Evolutionary conservation across 441 rosid genomes (phyloP), one percentile per base, ranked within the genome.

Genomic region (Adansonia madagascariensis): DNA sequence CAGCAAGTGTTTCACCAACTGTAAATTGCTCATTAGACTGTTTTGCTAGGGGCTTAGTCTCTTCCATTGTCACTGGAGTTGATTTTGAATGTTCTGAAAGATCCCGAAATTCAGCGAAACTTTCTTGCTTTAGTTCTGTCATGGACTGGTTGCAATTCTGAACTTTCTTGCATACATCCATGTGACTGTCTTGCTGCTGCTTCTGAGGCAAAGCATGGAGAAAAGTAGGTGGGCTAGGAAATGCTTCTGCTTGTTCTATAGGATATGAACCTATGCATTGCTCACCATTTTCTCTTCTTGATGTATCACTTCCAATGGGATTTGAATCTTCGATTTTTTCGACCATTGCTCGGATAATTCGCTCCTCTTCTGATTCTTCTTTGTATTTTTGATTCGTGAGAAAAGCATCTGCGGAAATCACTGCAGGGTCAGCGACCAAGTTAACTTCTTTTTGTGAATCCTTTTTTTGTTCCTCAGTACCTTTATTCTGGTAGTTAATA

Each of bases 391-490:
- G 35, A 71, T 55, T 80, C 4, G 14, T 46, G 31, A 15, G 73
- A 50, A 64, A 73, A 8, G 71, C 47, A 18, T 83, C 86, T 75
- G 56, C 6, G 27, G 47, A 64, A 22, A 27, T 27, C 31, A 1
- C 31, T 27, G 31, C 31, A 27, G 31, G 31, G 31, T 27, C 1
- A 27, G 31, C 31, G 31, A 27, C 31, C 31, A 27, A 27, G 31
- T 27, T 27, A 27, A 27, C 60, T 74, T 83, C 75, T 17, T 47
- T 77, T 78, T 68, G 71, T 18, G 79, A 31, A 49, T 59, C 84
- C 35, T 66, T 41, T 68, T 35, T 35, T 44, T 62, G 52, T 57
- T 75, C 83, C 57, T 53, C 67, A 6, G 75, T 73, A 73, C 65
- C 76, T 76, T 83, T 81, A 59, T 71, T 75, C 65, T 71, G 81